A percentile compares a stretch with the other conserved stretches of the same genome.
These are phyloP conservation scores for Tricladium varicosporioides DNA, from an alignment of 2,329 filamentous ascomycete genomes.

Conservation along the genomic window DNA sequence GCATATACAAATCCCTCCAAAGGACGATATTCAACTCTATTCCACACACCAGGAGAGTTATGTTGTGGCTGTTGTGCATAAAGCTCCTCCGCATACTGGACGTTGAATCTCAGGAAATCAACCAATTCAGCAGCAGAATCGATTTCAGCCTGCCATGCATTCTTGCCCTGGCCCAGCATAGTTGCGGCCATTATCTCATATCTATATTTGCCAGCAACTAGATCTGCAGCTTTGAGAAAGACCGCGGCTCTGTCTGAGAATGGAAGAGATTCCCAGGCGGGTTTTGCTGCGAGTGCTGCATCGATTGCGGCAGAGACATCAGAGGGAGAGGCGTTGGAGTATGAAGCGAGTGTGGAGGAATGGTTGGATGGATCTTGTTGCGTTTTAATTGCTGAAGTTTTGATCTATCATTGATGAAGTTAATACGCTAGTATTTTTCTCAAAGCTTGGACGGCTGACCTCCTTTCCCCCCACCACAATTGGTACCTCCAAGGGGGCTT, in stretches of 20 bases:
- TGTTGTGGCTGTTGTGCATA: conserved; percentile 85
- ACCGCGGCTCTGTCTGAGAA: conserved; percentile 90
- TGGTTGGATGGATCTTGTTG: conserved; percentile 86
- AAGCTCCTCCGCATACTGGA: conserved; percentile 88
- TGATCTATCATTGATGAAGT: conserved; percentile 50
- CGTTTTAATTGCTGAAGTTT: conserved; percentile 59
- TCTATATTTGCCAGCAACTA: conserved; percentile 88
- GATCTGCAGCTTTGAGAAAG: conserved; percentile 93
- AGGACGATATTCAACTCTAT: conserved; percentile 83
- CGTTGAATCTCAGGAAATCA: conserved; percentile 93
- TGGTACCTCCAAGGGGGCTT: conserved; percentile 73
- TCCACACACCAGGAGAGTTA: conserved; percentile 84
- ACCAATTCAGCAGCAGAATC: conserved; percentile 88
- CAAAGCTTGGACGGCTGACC: conserved; percentile 46
- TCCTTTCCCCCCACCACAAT: conserved; percentile 81
- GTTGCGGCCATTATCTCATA: conserved; percentile 96
- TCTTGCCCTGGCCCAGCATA: conserved; percentile 96
- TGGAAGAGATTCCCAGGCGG: conserved; percentile 79
- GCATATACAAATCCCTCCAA: conserved; percentile 96
- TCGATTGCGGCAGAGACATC: conserved; percentile 81
- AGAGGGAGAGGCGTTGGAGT: conserved; percentile 74
- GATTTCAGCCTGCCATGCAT: conserved; percentile 99
- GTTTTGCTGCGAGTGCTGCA: conserved; percentile 80
- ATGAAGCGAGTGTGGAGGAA: conserved; percentile 72
- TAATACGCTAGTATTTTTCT: background rate